These are phyloP conservation scores for Tetrahymena elliotti DNA, from an alignment of 73 alveolate species.

Conservation along the genomic window DNA sequence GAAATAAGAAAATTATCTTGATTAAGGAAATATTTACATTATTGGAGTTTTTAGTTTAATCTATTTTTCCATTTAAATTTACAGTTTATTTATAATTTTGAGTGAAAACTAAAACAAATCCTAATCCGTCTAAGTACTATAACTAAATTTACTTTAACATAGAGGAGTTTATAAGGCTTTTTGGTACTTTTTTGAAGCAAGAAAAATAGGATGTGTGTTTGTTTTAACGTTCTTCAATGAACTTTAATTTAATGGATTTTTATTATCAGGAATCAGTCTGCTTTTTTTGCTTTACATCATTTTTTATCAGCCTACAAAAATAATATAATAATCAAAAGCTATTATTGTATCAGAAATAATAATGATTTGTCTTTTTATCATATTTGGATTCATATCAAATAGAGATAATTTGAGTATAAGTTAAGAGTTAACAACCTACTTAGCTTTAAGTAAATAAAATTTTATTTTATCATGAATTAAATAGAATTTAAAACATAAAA, in stretches of 20 bases:
- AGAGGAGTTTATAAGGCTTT: not conserved
- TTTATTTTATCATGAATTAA: too few species aligned
- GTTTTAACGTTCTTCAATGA: too few species aligned
- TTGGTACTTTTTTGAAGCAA: not conserved
- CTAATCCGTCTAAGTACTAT: not conserved
- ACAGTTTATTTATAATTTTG: not conserved
- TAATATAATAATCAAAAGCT: too few species aligned
- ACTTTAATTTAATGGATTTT: not conserved
- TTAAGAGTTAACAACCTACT: not conserved
- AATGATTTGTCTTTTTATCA: not conserved
- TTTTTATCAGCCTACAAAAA: not conserved
- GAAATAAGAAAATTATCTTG: not conserved
- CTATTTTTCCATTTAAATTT: too few species aligned
- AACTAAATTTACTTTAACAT: too few species aligned
- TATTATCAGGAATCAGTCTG: not conserved
- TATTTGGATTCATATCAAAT: not conserved
- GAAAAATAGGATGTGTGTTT: not conserved
- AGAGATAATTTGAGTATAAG: not conserved
- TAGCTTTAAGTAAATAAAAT: not conserved
- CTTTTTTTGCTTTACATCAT: too few species aligned
- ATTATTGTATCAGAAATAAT: not conserved
- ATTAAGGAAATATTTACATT: not conserved
- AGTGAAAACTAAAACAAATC: not conserved
- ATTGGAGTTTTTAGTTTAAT: not conserved
- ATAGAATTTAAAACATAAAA: too few species aligned